Conservation (phyloP, 495 filamentous ascomycete genomes). For the Aspergillus sparsus region DNA sequence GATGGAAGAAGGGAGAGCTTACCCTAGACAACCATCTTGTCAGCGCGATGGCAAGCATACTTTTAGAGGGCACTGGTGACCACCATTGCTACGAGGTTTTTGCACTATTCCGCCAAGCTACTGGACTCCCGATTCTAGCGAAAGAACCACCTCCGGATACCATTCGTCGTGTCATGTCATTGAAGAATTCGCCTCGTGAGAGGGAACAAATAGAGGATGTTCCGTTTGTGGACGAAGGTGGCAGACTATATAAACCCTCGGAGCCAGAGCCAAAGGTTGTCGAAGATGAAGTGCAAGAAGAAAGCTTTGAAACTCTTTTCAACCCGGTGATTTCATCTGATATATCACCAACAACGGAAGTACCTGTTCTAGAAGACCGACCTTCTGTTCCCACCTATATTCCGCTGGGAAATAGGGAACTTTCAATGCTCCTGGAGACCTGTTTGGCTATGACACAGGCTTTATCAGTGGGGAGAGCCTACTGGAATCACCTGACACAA, state of each 20-base stretch:
- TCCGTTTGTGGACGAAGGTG: constrained; percentile 38
- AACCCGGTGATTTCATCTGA: constrained; percentile 29
- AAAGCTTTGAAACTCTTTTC: constrained; percentile 41
- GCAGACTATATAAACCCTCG: constrained; percentile 14
- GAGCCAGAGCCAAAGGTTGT: constrained; percentile 14
- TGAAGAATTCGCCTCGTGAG: not conserved
- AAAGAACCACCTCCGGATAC: constrained; percentile 23
- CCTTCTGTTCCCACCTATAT: constrained; percentile 29
- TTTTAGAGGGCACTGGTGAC: constrained; percentile 59
- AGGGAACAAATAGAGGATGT: constrained; percentile 26
- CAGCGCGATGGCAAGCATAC: constrained; percentile 71
- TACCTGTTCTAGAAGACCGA: not conserved
- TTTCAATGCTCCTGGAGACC: constrained; percentile 67
- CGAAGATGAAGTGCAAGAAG: constrained; percentile 28
- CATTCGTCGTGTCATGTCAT: not conserved
- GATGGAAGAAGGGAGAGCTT: constrained; percentile 70
- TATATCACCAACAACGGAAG: not conserved
- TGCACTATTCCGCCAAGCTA: constrained; percentile 72
- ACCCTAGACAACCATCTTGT: constrained; percentile 72
- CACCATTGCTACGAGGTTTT: constrained; percentile 69
- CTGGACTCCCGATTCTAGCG: constrained; percentile 58
- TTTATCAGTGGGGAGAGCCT: constrained; percentile 49
- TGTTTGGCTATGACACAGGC: constrained; percentile 44
- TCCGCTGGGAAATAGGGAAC: constrained; percentile 61
- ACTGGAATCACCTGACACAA: constrained; percentile 72